Evolutionary conservation across 2,329 filamentous ascomycete species (phyloP).

Genomic region (Alternaria metachromatica): DNA sequence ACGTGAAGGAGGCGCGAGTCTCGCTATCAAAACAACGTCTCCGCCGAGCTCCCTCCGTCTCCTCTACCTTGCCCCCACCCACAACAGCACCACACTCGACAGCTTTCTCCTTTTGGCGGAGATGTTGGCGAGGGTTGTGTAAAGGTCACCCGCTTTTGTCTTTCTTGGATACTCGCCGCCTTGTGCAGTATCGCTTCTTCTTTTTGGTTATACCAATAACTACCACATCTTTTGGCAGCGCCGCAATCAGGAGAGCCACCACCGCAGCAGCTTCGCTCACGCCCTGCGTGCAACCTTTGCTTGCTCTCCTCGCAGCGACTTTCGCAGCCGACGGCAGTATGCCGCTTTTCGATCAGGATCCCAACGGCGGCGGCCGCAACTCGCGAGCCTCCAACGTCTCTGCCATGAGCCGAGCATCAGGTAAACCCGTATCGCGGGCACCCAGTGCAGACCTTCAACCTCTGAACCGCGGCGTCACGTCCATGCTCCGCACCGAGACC

Average conservation of each 20-base stretch:
- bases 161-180: slow-evolving; percentile 28
- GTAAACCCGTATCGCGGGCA: slow-evolving; percentile 34
- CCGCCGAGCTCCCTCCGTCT: slow-evolving; percentile 7
- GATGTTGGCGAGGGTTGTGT: slow-evolving; percentile 18
- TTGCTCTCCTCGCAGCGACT: background rate
- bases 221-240: slow-evolving; percentile 21
- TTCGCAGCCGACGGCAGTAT: slow-evolving; percentile 27
- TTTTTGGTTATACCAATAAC: slow-evolving; percentile 27
- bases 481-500: slow-evolving; percentile 59
- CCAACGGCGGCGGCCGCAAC: slow-evolving; percentile 54
- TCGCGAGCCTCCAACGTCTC: slow-evolving; percentile 57
- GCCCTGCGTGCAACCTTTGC: background rate
- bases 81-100: slow-evolving; percentile 21
- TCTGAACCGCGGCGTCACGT: slow-evolving; percentile 51
- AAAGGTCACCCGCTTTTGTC: slow-evolving; percentile 20
- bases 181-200: slow-evolving; percentile 24
- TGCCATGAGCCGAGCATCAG: slow-evolving; percentile 42
- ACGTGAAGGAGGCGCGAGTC: slow-evolving; percentile 12
- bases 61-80: slow-evolving; percentile 9
- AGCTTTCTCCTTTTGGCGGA: slow-evolving; percentile 23
- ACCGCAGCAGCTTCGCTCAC: background rate
- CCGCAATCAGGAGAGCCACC: slow-evolving; percentile 9
- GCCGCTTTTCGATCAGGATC: slow-evolving; percentile 55
- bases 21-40: slow-evolving; percentile 12
- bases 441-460: slow-evolving; percentile 41